Evolutionary conservation across 768 basidiomycete species (phyloP), one percentile per base, ranked within the genome.

Genomic region (Termitomyces sp.): DNA sequence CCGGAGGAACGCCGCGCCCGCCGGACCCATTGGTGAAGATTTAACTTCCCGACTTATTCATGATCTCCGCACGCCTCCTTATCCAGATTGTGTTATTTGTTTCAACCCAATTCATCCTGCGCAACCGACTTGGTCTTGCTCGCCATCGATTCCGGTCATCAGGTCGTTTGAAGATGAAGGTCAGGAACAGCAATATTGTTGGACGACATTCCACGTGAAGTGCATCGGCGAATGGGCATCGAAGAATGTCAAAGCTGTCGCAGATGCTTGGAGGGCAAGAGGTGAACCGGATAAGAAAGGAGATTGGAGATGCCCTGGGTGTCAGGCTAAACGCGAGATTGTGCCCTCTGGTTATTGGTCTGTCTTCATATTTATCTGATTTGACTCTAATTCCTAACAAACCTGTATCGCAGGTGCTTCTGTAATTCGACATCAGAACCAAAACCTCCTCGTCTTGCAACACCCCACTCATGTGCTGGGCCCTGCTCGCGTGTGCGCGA

Each of bases 261-360:
- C 75, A 55, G 88, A 85, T 49, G 94, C 89, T 0, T 91, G 83
- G 85, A 77, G 78, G 16, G 83, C 82, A 6, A 73, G 87, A 49
- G 89, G 89, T 8, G 86, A 89, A 62, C 58, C 61, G 16, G 76
- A 81, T 11, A 75, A 78, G 54, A 74, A 72, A 14, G 93, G 88
- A 0, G 86, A 91, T 66, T 98, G 96, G 96, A 78, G 88, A 52
- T 98, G 96, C 69, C 96, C 96, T 0, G 93, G 91, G 0, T 98
- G 96, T 73, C 94, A 95, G 64, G 82, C 84, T 1, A 85, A 85
- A 56, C 76, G 94, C n/a, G 79, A 79, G 47, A 70, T 70, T 1
- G 81, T 88, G 1, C 90, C 91, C 0, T 76, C 73, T 2, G 75
- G 76, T 3, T 92, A 93, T 66, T 79, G 79, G 87, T 89, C 64